phyloP scores from a whole-genome alignment of 345 rosid genomes.

The Pugionium cornutum region DNA sequence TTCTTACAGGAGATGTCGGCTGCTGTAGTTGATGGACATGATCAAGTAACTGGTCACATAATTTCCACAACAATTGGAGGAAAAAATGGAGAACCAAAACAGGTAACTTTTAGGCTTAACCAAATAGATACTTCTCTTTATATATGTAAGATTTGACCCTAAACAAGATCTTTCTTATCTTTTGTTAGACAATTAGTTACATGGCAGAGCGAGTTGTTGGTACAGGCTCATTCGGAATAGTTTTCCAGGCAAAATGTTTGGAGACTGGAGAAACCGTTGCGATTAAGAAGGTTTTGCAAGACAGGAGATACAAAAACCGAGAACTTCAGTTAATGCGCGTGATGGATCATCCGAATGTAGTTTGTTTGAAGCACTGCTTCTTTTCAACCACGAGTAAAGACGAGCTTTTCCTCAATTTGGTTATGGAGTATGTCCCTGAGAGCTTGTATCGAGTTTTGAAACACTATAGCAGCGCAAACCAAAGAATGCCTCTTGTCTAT shows the following conservation, averaged over 20 bases:
- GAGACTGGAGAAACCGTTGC: slow-evolving; percentile 90
- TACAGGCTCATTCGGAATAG: slow-evolving; percentile 82
- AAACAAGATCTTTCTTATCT: background rate
- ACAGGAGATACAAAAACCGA: slow-evolving; percentile 81
- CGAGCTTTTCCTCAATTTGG: slow-evolving; percentile 84
- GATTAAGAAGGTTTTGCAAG: slow-evolving; percentile 82
- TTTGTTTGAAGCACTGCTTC: slow-evolving; percentile 86
- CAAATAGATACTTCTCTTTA: background rate
- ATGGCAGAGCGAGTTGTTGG: slow-evolving; percentile 95
- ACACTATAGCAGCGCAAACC: slow-evolving; percentile 78
- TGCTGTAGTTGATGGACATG: slow-evolving; percentile 65
- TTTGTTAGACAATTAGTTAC: slow-evolving; percentile 73
- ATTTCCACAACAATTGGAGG: slow-evolving; percentile 92
- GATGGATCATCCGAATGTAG: slow-evolving; percentile 86
- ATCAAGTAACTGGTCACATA: slow-evolving; percentile 83
- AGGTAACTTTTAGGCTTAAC: slow-evolving; percentile 40
- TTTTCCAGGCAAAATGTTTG: slow-evolving; percentile 88
- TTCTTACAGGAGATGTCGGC: slow-evolving; percentile 69
- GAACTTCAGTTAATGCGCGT: slow-evolving; percentile 80
- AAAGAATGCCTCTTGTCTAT: slow-evolving; percentile 78
- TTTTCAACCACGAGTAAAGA: slow-evolving; percentile 79
- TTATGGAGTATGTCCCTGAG: slow-evolving; percentile 90
- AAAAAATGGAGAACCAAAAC: slow-evolving; percentile 90
- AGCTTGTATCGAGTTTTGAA: slow-evolving; percentile 83
- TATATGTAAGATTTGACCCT: slow-evolving; percentile 2